A percentile compares a stretch with the other conserved stretches of the same genome.
These are phyloP conservation scores for Ashbya aceris DNA, from an alignment of 1,139 yeast genomes.

Conservation along the genomic window DNA sequence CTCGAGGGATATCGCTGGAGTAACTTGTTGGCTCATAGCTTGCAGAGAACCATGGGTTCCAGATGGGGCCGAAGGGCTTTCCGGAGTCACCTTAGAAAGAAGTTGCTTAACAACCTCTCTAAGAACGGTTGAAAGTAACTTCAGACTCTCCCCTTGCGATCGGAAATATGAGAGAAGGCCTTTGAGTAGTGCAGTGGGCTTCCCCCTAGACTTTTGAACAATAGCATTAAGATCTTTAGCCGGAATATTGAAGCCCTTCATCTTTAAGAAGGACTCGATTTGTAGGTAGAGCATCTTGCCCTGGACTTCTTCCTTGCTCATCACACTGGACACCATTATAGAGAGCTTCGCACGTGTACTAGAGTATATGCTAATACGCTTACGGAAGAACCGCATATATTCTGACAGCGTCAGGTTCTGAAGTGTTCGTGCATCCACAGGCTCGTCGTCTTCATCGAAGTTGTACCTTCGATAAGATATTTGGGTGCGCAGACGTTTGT, in stretches of 20 bases:
- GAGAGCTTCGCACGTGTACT: slow-evolving; percentile 33
- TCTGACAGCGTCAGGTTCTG: slow-evolving; percentile 25
- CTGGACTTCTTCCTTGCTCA: slow-evolving; percentile 30
- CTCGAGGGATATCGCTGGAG: slow-evolving; percentile 11
- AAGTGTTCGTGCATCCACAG: slow-evolving; percentile 28
- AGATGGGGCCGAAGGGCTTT: neutral
- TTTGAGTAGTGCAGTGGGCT: slow-evolving; percentile 31
- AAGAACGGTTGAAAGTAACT: slow-evolving; percentile 28
- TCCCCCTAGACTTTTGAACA: slow-evolving; percentile 32
- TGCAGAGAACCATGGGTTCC: slow-evolving; percentile 1
- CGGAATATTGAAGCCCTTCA: slow-evolving; percentile 38
- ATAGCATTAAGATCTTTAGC: slow-evolving; percentile 32
- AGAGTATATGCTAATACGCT: slow-evolving; percentile 34
- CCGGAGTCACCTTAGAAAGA: slow-evolving; percentile 5
- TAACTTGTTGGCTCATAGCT: slow-evolving; percentile 2
- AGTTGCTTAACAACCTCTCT: slow-evolving; percentile 27
- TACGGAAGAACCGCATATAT: slow-evolving; percentile 31
- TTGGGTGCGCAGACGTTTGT: slow-evolving; percentile 41
- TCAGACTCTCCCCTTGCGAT: slow-evolving; percentile 33
- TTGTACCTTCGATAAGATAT: slow-evolving; percentile 37
- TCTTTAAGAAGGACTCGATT: slow-evolving; percentile 34
- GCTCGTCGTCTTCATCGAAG: slow-evolving; percentile 34
- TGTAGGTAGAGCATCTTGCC: slow-evolving; percentile 32
- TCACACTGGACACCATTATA: slow-evolving; percentile 33
- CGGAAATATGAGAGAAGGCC: slow-evolving; percentile 34